phyloP scores from a whole-genome alignment of 768 basidiomycete genomes.

The Boletus fagicola region DNA sequence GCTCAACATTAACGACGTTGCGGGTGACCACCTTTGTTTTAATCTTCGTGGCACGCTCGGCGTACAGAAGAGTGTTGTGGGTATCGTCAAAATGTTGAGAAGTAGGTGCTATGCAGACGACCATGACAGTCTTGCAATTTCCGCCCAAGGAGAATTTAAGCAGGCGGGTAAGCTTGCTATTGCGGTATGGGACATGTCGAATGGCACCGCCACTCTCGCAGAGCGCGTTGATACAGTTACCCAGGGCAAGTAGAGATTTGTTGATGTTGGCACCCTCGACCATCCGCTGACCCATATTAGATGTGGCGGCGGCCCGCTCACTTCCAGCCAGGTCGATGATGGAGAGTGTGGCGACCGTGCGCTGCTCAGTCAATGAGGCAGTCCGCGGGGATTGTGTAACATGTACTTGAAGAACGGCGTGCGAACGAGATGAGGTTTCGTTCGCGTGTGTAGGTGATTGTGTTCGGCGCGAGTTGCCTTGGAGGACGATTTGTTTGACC shows the following conservation, averaged over 20 bases:
- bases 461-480: slow-evolving; percentile 84
- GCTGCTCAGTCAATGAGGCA: slow-evolving; percentile 76
- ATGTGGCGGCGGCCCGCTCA: slow-evolving; percentile 93
- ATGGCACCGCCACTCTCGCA: slow-evolving; percentile 88
- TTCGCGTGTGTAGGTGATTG: slow-evolving; percentile 97
- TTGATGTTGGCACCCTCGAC: slow-evolving; percentile 99
- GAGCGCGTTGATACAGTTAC: slow-evolving; percentile 97
- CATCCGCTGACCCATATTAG: slow-evolving; percentile 98
- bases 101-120: slow-evolving; percentile 95
- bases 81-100: slow-evolving; percentile 97
- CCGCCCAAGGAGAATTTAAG: slow-evolving; percentile 98
- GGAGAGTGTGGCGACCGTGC: slow-evolving; percentile 86
- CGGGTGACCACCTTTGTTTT: slow-evolving; percentile 96
- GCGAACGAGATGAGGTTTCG: slow-evolving; percentile 94
- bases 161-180: slow-evolving; percentile 96
- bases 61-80: slow-evolving; percentile 96
- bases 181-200: slow-evolving; percentile 94
- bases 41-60: slow-evolving; percentile 97
- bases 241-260: slow-evolving; percentile 94
- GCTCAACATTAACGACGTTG: slow-evolving; percentile 92
- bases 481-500: slow-evolving; percentile 89
- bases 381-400: slow-evolving; percentile 85
- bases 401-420: slow-evolving; percentile 96
- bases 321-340: slow-evolving; percentile 99
- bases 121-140: slow-evolving; percentile 99